Conservation (phyloP, 2,329 filamentous ascomycete species). For the Pezicula carpinea region DNA sequence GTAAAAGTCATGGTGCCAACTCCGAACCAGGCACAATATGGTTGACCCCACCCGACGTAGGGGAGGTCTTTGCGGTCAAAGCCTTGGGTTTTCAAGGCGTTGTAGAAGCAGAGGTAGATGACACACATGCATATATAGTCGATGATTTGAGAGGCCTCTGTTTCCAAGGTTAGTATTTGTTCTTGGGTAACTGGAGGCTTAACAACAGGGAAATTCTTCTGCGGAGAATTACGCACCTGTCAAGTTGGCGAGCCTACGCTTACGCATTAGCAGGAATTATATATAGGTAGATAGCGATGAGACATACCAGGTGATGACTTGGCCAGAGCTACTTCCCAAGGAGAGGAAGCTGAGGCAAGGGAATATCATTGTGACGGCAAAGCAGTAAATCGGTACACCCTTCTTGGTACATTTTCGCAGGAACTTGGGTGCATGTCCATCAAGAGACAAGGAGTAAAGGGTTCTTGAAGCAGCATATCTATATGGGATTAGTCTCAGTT, state of each 20-base stretch:
- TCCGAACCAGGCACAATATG: slow-evolving; percentile 55
- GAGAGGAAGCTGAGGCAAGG: slow-evolving; percentile 49
- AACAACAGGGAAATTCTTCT: no score
- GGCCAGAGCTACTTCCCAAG: slow-evolving; percentile 19
- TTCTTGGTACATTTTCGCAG: slow-evolving; percentile 54
- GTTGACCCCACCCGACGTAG: slow-evolving; percentile 49
- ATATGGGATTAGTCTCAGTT: no score
- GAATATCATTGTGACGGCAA: slow-evolving; percentile 48
- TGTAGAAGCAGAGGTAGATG: slow-evolving; percentile 56
- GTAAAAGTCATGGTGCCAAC: slow-evolving; percentile 52
- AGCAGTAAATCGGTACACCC: slow-evolving; percentile 58
- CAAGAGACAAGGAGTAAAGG: background rate
- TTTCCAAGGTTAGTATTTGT: no score
- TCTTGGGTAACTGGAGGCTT: no score
- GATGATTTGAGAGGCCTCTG: slow-evolving; percentile 1
- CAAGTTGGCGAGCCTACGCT: slow-evolving; percentile 35
- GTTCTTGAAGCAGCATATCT: slow-evolving; percentile 4
- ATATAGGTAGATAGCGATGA: background rate
- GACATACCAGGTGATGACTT: slow-evolving; percentile 4
- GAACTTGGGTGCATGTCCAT: slow-evolving; percentile 27
- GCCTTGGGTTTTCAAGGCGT: slow-evolving; percentile 45
- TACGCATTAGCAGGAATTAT: background rate
- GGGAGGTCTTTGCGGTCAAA: slow-evolving; percentile 51
- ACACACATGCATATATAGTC: slow-evolving; percentile 55
- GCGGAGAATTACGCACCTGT: background rate